Conservation (phyloP, 495 filamentous ascomycete species). For the Astrothelium macrocarpum region DNA sequence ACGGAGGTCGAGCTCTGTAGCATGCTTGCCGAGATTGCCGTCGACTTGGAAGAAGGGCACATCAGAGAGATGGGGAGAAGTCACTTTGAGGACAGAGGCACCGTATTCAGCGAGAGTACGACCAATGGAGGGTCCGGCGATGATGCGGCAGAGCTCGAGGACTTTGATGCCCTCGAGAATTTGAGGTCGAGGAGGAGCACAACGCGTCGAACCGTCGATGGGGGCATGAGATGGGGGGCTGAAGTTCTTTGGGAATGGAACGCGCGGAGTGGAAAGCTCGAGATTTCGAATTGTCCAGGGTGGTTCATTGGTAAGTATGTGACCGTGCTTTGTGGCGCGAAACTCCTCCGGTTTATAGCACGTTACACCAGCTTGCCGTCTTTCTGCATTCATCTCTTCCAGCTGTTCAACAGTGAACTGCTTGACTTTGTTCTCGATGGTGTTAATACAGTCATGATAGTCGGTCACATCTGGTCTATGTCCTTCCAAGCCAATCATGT, state of each 20-base stretch:
- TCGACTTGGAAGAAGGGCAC: slow-evolving; percentile 37
- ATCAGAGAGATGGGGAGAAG: slow-evolving; percentile 45
- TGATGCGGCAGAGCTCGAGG: slow-evolving; percentile 51
- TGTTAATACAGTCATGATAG: slow-evolving; percentile 18
- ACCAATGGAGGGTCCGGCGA: slow-evolving; percentile 48
- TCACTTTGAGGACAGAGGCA: slow-evolving; percentile 52
- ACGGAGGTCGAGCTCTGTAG: slow-evolving; percentile 41
- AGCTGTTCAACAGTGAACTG: slow-evolving; percentile 27
- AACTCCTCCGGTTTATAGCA: slow-evolving; percentile 41
- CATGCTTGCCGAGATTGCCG: slow-evolving; percentile 51
- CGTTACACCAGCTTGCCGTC: slow-evolving; percentile 46
- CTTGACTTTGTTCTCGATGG: slow-evolving; percentile 9
- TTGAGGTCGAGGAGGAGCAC: slow-evolving; percentile 34
- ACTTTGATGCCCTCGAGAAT: slow-evolving; percentile 48
- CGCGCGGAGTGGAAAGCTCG: slow-evolving; percentile 14
- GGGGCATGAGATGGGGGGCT: slow-evolving; percentile 38
- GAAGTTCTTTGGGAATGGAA: slow-evolving; percentile 14
- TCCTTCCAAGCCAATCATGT: slow-evolving; percentile 40
- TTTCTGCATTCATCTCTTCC: slow-evolving; percentile 39
- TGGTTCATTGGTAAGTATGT: slow-evolving; percentile 33
- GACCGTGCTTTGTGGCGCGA: slow-evolving; percentile 39
- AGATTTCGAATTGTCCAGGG: slow-evolving; percentile 41
- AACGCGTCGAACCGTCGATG: slow-evolving; percentile 25
- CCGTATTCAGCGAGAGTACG: slow-evolving; percentile 47
- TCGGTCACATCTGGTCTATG: slow-evolving; percentile 14